These are phyloP conservation scores for Candida sanyiensis DNA, from an alignment of 805 yeast species.

Conservation along the genomic window DNA sequence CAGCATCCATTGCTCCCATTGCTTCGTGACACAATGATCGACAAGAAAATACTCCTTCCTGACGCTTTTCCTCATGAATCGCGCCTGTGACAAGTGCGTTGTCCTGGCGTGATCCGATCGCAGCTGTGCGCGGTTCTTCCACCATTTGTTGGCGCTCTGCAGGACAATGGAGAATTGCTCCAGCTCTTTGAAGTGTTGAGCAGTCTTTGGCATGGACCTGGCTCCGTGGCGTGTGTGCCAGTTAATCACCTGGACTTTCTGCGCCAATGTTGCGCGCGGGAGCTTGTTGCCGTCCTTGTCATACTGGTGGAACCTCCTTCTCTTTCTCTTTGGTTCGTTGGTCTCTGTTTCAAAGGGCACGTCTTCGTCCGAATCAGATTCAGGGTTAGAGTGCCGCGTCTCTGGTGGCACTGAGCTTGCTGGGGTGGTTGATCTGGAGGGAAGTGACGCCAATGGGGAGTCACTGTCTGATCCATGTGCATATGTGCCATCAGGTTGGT, in stretches of 20 bases:
- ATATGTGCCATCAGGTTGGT: too few species aligned
- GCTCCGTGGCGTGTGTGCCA: constrained; percentile 31
- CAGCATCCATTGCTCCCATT: constrained; percentile 33
- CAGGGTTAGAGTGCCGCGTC: too few species aligned
- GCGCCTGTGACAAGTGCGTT: constrained; percentile 2
- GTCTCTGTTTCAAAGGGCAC: neutral
- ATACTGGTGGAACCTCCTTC: too few species aligned
- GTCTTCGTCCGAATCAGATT: neutral
- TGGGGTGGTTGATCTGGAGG: too few species aligned
- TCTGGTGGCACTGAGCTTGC: too few species aligned
- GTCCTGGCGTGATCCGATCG: constrained; percentile 4
- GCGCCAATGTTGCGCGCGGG: constrained; percentile 34
- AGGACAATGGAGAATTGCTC: constrained; percentile 31
- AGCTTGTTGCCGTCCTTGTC: constrained; percentile 12
- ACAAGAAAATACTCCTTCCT: constrained; percentile 28
- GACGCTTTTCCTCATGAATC: constrained; percentile 24
- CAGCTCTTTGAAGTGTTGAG: constrained; percentile 27
- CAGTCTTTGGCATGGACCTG: constrained; percentile 32
- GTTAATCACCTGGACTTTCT: constrained; percentile 31
- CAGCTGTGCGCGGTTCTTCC: constrained; percentile 31
- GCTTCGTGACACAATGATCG: constrained; percentile 31
- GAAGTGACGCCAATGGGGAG: too few species aligned
- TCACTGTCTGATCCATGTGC: too few species aligned
- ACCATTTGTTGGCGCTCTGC: constrained; percentile 33
- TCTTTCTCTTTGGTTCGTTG: neutral